Conservation (phyloP, 2,329 filamentous ascomycete species). For the Fusarium tupiense region DNA sequence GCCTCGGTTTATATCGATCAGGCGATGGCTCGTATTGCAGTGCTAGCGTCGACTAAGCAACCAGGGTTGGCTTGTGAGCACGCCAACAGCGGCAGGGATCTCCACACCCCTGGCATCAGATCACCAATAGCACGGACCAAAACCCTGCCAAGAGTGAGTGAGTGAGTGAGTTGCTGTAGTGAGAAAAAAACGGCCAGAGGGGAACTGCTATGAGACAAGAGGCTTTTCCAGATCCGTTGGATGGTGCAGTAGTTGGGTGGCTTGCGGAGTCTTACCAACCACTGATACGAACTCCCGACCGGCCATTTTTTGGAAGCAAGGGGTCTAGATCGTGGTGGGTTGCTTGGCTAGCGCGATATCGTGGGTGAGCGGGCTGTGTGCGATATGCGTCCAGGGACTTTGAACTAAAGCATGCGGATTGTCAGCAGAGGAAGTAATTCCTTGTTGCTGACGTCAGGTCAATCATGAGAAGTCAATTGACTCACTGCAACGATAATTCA, state of each 20-base stretch:
- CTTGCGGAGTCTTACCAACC: background rate
- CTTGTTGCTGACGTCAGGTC: constrained; percentile 26
- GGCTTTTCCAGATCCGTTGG: background rate
- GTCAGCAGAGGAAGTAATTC: constrained; percentile 2
- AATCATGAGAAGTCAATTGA: background rate
- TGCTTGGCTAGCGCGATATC: background rate
- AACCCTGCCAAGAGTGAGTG: background rate
- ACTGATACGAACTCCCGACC: constrained; percentile 16
- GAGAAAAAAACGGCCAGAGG: background rate
- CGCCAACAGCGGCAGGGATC: constrained; percentile 16
- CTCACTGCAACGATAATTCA: background rate
- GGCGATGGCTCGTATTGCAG: constrained; percentile 25
- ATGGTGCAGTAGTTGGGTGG: background rate
- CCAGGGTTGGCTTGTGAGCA: constrained; percentile 11
- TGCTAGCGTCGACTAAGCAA: constrained; percentile 27
- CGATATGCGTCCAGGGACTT: constrained; percentile 24
- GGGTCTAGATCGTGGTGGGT: constrained; percentile 18
- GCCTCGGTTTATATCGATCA: constrained; percentile 32
- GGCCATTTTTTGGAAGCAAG: background rate
- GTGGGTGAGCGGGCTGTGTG: background rate
- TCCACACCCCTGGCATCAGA: background rate
- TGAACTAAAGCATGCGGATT: background rate
- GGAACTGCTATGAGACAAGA: background rate
- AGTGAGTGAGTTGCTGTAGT: background rate
- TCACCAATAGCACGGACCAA: constrained; percentile 3